phyloP scores from a whole-genome alignment of 2,329 filamentous ascomycete species.

The Elsinoe perseae region DNA sequence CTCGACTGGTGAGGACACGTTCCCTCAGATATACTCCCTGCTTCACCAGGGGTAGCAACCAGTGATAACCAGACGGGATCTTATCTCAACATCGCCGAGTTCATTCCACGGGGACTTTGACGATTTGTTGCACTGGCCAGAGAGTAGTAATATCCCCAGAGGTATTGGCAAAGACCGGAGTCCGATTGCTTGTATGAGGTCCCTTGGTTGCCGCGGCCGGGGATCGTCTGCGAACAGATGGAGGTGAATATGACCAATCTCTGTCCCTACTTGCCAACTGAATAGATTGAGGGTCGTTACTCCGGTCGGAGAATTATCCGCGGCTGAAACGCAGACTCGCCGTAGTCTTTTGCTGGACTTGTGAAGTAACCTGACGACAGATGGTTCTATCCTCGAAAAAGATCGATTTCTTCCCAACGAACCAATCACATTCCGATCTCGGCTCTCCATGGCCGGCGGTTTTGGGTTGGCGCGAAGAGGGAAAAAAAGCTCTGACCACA shows the following conservation, averaged over 20 bases:
- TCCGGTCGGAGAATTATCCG: conserved; percentile 13
- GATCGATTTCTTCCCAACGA: neutral
- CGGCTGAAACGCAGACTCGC: conserved; percentile 14
- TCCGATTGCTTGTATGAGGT: neutral
- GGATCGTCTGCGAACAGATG: neutral
- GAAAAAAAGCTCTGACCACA: conserved; percentile 14
- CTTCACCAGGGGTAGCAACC: neutral
- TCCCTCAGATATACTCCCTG: neutral
- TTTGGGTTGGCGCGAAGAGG: neutral
- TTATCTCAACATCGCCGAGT: conserved; percentile 2
- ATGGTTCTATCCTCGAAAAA: neutral
- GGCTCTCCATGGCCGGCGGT: conserved; percentile 2
- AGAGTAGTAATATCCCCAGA: neutral
- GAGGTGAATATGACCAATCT: neutral
- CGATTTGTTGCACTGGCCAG: neutral
- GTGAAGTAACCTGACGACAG: neutral
- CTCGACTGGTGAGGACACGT: neutral
- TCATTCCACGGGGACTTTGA: neutral
- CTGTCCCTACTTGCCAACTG: neutral
- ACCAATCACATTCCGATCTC: conserved; percentile 1
- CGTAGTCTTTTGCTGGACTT: neutral
- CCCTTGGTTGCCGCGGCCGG: conserved; percentile 11
- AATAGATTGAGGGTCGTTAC: conserved; percentile 2
- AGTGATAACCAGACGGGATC: neutral
- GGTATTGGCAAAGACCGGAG: neutral